A percentile compares a stretch with the other conserved stretches of the same genome.
Evolutionary conservation across 352 stramenopile genomes (phyloP).

Genomic region (Pythium monospermum): DNA sequence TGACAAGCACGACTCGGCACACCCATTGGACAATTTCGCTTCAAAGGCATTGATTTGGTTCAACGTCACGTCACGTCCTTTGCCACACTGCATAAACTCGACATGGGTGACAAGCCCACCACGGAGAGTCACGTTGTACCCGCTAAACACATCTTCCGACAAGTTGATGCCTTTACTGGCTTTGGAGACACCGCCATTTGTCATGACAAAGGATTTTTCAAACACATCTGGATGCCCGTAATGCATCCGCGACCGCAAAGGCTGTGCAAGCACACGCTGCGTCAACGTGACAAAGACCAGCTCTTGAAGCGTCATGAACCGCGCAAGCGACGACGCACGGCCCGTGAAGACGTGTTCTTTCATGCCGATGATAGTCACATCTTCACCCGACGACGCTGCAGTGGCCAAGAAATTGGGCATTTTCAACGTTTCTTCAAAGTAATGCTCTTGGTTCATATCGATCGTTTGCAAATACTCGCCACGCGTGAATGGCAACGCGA

Average conservation of each 20-base stretch:
- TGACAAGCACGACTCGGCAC: constrained; percentile 74
- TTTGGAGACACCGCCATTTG: constrained; percentile 78
- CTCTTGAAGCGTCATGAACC: constrained; percentile 87
- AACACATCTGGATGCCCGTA: constrained; percentile 88
- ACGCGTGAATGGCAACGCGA: constrained; percentile 79
- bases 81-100: constrained; percentile 88
- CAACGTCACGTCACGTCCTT: constrained; percentile 82
- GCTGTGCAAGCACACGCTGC: constrained; percentile 76
- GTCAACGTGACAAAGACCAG: constrained; percentile 85
- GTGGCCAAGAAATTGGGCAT: constrained; percentile 86
- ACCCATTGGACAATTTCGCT: constrained; percentile 83
- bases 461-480: constrained; percentile 88
- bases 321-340: constrained; percentile 76
- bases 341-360: constrained; percentile 88
- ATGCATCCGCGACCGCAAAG: constrained; percentile 77
- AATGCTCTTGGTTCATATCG: constrained; percentile 90
- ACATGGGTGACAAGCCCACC: constrained; percentile 78
- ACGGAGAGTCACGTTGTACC: constrained; percentile 80
- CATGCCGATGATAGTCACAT: constrained; percentile 86
- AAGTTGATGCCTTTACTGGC: constrained; percentile 86
- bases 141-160: constrained; percentile 88
- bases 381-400: constrained; percentile 41
- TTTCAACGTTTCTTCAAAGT: constrained; percentile 85
- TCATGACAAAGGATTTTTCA: constrained; percentile 85
- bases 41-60: constrained; percentile 89